Conservation (phyloP, 164 flowering plant species). For the Chloranthus sessilifolius region DNA sequence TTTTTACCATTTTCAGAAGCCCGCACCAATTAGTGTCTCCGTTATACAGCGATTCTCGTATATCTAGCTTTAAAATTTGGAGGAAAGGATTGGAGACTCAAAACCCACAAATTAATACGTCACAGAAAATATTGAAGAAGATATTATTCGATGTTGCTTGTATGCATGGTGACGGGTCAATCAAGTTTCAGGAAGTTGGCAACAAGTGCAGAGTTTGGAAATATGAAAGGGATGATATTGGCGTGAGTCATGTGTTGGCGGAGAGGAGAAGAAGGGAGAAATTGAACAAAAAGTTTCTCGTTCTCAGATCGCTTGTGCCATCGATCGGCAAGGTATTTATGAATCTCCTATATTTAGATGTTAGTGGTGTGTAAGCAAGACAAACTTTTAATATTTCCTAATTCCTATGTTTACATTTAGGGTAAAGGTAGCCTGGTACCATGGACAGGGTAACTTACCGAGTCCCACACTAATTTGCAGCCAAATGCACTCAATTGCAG, state of each 20-base stretch:
- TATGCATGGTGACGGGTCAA: slow-evolving; percentile 32
- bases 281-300: slow-evolving; percentile 44
- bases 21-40: slow-evolving; percentile 28
- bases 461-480: too few species aligned
- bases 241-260: slow-evolving; percentile 27
- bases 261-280: slow-evolving; percentile 40
- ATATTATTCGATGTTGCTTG: slow-evolving; percentile 45
- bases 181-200: slow-evolving; percentile 26
- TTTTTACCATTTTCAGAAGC: slow-evolving; percentile 43
- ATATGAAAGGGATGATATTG: slow-evolving; percentile 36
- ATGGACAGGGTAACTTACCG: too few species aligned
- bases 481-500: too few species aligned
- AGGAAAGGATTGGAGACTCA: slow-evolving; percentile 23
- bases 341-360: too few species aligned
- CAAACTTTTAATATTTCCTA: too few species aligned
- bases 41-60: slow-evolving; percentile 15
- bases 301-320: slow-evolving; percentile 67
- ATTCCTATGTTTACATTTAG: too few species aligned
- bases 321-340: slow-evolving; percentile 54
- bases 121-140: slow-evolving; percentile 60
- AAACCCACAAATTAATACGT: slow-evolving; percentile 13
- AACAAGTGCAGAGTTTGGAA: slow-evolving; percentile 21
- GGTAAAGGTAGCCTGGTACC: too few species aligned
- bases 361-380: too few species aligned
- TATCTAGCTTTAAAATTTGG: slow-evolving; percentile 65